phyloP scores from a whole-genome alignment of 345 rosid genomes.

The Nephelium lappaceum region DNA sequence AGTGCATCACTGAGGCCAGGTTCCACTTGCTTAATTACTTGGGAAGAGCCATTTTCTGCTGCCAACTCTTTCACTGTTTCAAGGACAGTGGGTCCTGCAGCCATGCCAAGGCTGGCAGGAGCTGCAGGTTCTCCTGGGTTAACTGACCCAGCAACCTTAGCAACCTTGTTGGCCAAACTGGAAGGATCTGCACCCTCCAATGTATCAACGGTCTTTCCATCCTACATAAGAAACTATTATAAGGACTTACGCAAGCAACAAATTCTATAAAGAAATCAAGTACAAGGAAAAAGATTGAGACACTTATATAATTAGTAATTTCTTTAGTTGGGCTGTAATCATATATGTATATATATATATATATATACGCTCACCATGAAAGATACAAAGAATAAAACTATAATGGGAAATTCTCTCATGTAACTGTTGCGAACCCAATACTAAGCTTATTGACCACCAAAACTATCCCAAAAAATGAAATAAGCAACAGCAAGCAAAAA shows the following conservation, averaged over 20 bases:
- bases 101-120: conserved; percentile 98
- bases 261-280: background rate
- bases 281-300: background rate
- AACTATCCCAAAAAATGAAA: conserved; percentile 3
- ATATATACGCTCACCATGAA: background rate
- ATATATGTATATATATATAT: background rate
- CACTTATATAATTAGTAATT: background rate
- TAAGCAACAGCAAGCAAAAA: background rate
- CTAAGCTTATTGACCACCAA: background rate
- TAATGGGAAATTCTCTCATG: background rate
- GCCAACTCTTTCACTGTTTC: conserved; percentile 76
- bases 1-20: conserved; percentile 43
- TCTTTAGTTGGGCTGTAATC: background rate
- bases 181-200: conserved; percentile 98
- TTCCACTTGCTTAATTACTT: conserved; percentile 38
- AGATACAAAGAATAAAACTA: background rate
- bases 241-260: background rate
- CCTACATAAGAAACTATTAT: conserved; percentile 42
- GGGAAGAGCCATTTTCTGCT: conserved; percentile 51
- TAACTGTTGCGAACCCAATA: background rate
- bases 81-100: conserved; percentile 82
- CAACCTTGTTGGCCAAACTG: conserved; percentile 89
- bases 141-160: conserved; percentile 67
- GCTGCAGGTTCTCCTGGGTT: conserved; percentile 81
- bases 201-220: conserved; percentile 74